Evolutionary conservation across 2,329 filamentous ascomycete species (phyloP).

Genomic region (Capronia coronata): DNA sequence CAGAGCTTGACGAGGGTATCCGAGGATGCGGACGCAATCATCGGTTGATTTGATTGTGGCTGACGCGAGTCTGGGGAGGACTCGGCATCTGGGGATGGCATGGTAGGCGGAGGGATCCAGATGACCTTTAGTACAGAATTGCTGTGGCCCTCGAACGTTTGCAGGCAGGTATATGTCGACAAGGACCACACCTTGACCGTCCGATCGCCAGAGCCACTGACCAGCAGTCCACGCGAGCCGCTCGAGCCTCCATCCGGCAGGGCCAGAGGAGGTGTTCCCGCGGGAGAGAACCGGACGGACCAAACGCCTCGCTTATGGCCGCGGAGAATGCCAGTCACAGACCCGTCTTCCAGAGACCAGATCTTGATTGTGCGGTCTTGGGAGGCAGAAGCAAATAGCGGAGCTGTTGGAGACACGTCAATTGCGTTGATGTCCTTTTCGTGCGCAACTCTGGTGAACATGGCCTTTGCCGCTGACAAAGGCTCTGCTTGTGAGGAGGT

Average conservation of each 20-base stretch:
- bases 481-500: slow-evolving; percentile 35
- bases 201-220: slow-evolving; percentile 93
- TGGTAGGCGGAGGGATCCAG: slow-evolving; percentile 62
- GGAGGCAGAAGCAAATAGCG: slow-evolving; percentile 90
- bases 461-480: slow-evolving; percentile 45
- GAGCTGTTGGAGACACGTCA: slow-evolving; percentile 65
- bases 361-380: slow-evolving; percentile 97
- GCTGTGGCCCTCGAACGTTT: slow-evolving; percentile 93
- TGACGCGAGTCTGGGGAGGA: slow-evolving; percentile 31
- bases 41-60: slow-evolving; percentile 29
- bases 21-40: slow-evolving; percentile 75
- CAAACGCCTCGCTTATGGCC: slow-evolving; percentile 94
- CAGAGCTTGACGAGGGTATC: slow-evolving; percentile 96
- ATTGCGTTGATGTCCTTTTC: slow-evolving; percentile 98
- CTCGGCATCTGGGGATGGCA: slow-evolving; percentile 35
- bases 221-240: slow-evolving; percentile 67
- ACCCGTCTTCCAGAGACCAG: slow-evolving; percentile 84
- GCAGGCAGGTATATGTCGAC: slow-evolving; percentile 81
- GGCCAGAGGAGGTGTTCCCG: slow-evolving; percentile 65
- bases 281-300: slow-evolving; percentile 85
- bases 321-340: slow-evolving; percentile 81
- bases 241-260: slow-evolving; percentile 66
- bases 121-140: slow-evolving; percentile 91
- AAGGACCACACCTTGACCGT: slow-evolving; percentile 94
- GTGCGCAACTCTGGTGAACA: slow-evolving; percentile 89